Evolutionary conservation across 1,284 basidiomycete genomes (phyloP), one percentile per base, ranked within the genome.

Genomic region (Microbotryum saponariae): DNA sequence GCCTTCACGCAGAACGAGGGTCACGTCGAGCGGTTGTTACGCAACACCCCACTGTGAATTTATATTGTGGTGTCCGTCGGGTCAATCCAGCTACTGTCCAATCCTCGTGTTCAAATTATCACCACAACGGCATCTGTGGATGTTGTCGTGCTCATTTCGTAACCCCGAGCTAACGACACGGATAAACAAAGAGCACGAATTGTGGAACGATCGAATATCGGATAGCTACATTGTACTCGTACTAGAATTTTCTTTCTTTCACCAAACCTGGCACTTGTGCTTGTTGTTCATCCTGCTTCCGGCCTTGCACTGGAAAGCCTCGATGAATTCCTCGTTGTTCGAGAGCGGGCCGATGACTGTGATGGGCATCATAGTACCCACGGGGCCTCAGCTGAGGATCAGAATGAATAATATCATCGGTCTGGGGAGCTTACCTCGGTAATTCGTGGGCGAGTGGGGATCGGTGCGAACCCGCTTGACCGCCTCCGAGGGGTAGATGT

Each of bases 401-500:
- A 42, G 37, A 16, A 42, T 42, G 37, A n/a, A n/a, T n/a, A 42
- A 42, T 31, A 31, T 31, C 31, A 42, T 6, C 37, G 37, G 37
- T 18, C 37, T 42, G 18, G 29, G 37, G 31, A 20, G 51, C 63
- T 1, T 16, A 66, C 61, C 64, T 55, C 66, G 61, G 62, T 61
- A 70, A 51, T 65, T 61, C 7, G 73, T 82, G 0, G 91, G 91
- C 21, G 89, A 89, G 73, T 94, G 92, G 25, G 91, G 89, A 72
- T 96, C 91, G 5, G 88, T 86, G 50, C 64, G 47, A 53, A 94
- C 83, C 31, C 87, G 83, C 65, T 85, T 83, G 29, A 92, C 84
- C n/a, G 85, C 82, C 58, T 71, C 70, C 21, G 82, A 84, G n/a
- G 85, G 81, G 67, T 85, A 86, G 75, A 86, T 85, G 64, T 82